Percentiles rank a stretch among this genome's conserved stretches.
These are phyloP conservation scores for Silene latifolia DNA, from an alignment of 148 eudicot species.

Conservation along the genomic window DNA sequence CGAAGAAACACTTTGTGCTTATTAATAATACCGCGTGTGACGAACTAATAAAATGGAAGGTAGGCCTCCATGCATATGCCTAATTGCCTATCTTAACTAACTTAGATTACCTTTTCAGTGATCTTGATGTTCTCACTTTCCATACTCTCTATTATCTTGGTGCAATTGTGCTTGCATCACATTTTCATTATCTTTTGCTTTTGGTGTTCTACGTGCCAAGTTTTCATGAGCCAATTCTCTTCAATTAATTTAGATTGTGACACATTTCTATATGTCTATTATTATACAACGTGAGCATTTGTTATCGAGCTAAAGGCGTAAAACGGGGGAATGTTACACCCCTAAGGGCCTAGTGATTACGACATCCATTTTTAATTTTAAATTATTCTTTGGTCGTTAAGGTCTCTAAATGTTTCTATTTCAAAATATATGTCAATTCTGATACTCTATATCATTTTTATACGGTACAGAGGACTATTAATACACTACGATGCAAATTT, in stretches of 20 bases:
- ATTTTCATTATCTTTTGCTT: neutral
- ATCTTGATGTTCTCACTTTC: slow-evolving; percentile 12
- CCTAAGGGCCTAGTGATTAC: too few species aligned
- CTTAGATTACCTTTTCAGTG: neutral
- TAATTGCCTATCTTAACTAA: neutral
- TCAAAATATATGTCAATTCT: too few species aligned
- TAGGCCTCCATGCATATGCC: slow-evolving; percentile 2
- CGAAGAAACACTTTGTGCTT: neutral
- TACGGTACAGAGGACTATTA: too few species aligned
- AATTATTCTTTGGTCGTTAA: too few species aligned
- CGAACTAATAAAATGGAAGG: neutral
- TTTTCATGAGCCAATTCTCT: neutral
- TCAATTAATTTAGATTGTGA: neutral
- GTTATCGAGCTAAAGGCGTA: too few species aligned
- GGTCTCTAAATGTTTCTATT: too few species aligned
- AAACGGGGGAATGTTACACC: too few species aligned
- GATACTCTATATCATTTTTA: too few species aligned
- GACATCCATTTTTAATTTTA: too few species aligned
- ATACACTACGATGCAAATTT: too few species aligned
- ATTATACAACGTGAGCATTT: too few species aligned
- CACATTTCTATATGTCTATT: neutral
- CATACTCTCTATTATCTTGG: neutral
- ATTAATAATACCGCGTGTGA: neutral
- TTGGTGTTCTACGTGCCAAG: neutral
- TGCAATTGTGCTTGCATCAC: neutral